Percentiles rank a stretch among this genome's conserved stretches.
phyloP scores from a whole-genome alignment of 78 protist species.

The Monocercomonoides exilis region DNA sequence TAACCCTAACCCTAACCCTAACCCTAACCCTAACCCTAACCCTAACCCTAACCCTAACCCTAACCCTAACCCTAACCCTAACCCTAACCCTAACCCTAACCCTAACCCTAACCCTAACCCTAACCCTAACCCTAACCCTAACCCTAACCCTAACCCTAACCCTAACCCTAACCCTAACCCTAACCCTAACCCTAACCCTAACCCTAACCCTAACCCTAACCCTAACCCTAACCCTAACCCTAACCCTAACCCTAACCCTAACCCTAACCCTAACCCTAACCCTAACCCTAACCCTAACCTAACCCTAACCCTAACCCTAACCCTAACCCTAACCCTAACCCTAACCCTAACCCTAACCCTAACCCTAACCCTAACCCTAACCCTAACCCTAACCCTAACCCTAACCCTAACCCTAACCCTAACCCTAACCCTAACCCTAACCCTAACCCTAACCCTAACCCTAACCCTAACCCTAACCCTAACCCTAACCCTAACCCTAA shows the following conservation, averaged over 20 bases:
- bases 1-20: slow-evolving; percentile 9
- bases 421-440: slow-evolving; percentile 9
- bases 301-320: too few relatives aligned
- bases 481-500: slow-evolving; percentile 9
- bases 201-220: slow-evolving; percentile 10
- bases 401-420: slow-evolving; percentile 10
- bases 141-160: slow-evolving; percentile 10
- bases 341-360: slow-evolving; percentile 10
- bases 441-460: slow-evolving; percentile 10
- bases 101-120: background rate
- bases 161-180: slow-evolving; percentile 10
- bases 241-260: slow-evolving; percentile 9
- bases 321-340: too few relatives aligned
- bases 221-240: slow-evolving; percentile 10
- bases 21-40: slow-evolving; percentile 10
- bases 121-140: slow-evolving; percentile 9
- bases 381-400: slow-evolving; percentile 10
- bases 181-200: slow-evolving; percentile 9
- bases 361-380: slow-evolving; percentile 9
- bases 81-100: background rate
- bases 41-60: slow-evolving; percentile 10
- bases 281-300: too few relatives aligned
- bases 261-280: slow-evolving; percentile 10
- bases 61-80: slow-evolving; percentile 9
- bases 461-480: slow-evolving; percentile 10